Base-by-base conservation (phyloP, 163 green algal species). In the Scenedesmus sp. region DNA sequence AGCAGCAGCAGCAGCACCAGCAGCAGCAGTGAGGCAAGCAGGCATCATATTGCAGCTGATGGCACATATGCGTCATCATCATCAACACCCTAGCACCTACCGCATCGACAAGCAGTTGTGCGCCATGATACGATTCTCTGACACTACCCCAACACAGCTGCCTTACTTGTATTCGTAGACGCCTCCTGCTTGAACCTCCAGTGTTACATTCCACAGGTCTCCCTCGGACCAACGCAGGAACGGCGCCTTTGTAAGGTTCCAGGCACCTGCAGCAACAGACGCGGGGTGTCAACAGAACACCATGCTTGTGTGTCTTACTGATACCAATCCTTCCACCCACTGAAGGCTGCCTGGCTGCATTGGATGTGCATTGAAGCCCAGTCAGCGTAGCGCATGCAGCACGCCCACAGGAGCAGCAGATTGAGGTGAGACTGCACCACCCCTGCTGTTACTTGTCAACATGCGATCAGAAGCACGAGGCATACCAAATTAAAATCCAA, bases 141-240 rank as follows among this genome's bases (percentile, higher is more conserved):
- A 72, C 15, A 40, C 30, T 5, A 20, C 16, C n/a, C 6, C 65
- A 73, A 6, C 7, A 9, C 81, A 33, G 49, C 20, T 70, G 30
- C 37, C 85, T 73, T 35, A 90, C 61, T 93, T 93, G 78, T 93
- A 93, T 46, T 93, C 90, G 61, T 88, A 89, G n/a, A 91, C 90
- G 15, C 51, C 51, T 12, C 88, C 88, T 42, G 73, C 89, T 16
- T 40, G 59, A 15, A 93, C 26, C 43, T 93, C 85, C 42, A 93
- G 56, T 2, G 85, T 82, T 1, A 91, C 85, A 33, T 91, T 88
- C 90, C 90, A 93, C 0, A 93, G 85, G 78, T 93, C 90, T 0
- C 90, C 90, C 37, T 93, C 85, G 7, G 85, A 89, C 90, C 90
- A 93, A 13, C 22, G 30, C 79, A 93, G n/a, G 44, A 73, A 65